A percentile compares a stretch with the other conserved stretches of the same genome.
Conservation (phyloP, 192 early-diverging fungal genomes). For the Gamsiella multidivaricata region DNA sequence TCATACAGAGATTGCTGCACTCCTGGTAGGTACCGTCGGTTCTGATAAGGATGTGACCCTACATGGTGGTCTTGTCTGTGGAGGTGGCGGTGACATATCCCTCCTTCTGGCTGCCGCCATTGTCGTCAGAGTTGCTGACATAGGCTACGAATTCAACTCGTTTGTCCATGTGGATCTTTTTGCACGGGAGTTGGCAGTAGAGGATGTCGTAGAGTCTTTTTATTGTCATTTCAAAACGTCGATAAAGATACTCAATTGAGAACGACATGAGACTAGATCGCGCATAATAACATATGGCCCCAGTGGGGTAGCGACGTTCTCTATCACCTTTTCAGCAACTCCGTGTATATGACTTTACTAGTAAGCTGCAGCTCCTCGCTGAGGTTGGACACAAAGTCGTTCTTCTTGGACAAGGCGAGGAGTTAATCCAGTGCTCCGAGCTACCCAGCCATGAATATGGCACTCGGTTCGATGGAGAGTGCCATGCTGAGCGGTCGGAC, state of each 20-base stretch:
- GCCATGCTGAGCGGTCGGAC: constrained; percentile 18
- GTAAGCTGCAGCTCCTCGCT: constrained; percentile 17
- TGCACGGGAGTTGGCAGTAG: constrained; percentile 8
- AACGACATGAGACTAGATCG: too few species aligned
- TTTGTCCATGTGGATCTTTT: constrained; percentile 15
- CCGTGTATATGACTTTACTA: constrained; percentile 2
- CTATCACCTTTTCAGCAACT: constrained; percentile 12
- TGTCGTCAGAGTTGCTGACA: background rate
- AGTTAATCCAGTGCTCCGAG: constrained; percentile 18
- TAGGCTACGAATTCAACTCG: background rate
- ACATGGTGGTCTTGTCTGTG: constrained; percentile 8
- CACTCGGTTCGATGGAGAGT: constrained; percentile 20
- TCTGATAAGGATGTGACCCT: constrained; percentile 15
- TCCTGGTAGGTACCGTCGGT: constrained; percentile 17
- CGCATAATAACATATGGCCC: too few species aligned
- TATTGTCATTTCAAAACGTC: background rate
- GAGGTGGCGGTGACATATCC: background rate
- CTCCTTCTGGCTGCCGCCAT: background rate
- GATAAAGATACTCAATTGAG: too few species aligned
- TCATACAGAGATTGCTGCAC: constrained; percentile 4
- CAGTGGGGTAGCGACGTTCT: too few species aligned
- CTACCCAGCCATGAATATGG: constrained; percentile 26
- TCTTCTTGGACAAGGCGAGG: constrained; percentile 4
- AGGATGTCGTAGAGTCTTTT: constrained; percentile 10
- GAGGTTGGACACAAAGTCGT: constrained; percentile 10